A percentile compares a stretch with the other conserved stretches of the same genome.
phyloP scores from a whole-genome alignment of 164 flowering plant species.

The Warburgia ugandensis region DNA sequence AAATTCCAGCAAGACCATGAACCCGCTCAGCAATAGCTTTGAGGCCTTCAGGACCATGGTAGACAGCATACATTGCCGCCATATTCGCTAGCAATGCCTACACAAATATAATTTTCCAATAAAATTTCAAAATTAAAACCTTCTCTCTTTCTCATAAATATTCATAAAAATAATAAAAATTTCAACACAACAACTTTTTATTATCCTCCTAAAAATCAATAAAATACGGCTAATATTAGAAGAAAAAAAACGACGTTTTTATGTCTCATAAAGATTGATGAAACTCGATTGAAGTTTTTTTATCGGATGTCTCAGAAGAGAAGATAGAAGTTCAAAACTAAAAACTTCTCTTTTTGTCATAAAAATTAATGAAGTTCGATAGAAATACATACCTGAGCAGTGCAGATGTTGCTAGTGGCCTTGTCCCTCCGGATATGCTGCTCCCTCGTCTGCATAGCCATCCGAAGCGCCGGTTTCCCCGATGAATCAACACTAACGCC shows the following conservation, averaged over 20 bases:
- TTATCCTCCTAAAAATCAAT: no score
- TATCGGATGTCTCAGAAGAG: not conserved
- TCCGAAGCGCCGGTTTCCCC: conserved; percentile 87
- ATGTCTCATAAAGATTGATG: no score
- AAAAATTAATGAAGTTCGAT: not conserved
- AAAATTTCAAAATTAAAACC: not conserved
- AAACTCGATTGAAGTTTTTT: no score
- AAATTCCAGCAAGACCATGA: conserved; percentile 87
- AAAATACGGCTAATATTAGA: not conserved
- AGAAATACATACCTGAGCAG: conserved; percentile 68
- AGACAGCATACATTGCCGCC: conserved; percentile 99
- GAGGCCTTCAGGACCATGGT: conserved; percentile 97
- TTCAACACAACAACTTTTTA: no score
- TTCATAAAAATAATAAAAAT: no score
- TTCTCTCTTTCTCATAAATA: not conserved
- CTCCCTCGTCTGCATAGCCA: conserved; percentile 99
- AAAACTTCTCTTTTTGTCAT: not conserved
- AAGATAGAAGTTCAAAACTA: not conserved
- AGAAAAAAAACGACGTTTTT: not conserved
- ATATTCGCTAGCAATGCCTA: conserved; percentile 97
- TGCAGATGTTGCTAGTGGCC: conserved; percentile 99
- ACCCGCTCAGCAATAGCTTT: conserved; percentile 76
- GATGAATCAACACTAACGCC: conserved; percentile 94
- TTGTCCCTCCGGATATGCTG: conserved; percentile 97
- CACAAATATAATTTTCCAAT: conserved; percentile 7